Evolutionary conservation across 352 stramenopile genomes (phyloP).

Genomic region (Thalassiosira exigua): DNA sequence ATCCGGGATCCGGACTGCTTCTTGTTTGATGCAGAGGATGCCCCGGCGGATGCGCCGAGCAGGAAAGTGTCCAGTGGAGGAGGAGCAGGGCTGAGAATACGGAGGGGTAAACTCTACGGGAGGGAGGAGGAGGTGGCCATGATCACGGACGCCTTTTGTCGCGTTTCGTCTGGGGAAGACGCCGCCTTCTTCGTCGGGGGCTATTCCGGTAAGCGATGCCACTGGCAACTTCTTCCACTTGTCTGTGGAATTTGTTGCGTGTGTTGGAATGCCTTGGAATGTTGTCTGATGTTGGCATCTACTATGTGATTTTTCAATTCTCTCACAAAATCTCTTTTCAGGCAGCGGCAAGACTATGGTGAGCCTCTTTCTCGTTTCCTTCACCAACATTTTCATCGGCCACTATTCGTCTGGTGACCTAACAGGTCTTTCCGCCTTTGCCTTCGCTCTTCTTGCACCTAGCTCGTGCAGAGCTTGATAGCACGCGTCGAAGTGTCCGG

Average conservation of each 20-base stretch:
- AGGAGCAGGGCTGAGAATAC: neutral
- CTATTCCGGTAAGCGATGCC: slow-evolving; percentile 30
- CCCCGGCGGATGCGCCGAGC: neutral
- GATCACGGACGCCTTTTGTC: slow-evolving; percentile 23
- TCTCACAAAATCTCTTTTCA: too few species aligned
- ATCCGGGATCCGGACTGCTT: slow-evolving; percentile 13
- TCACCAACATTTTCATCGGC: too few species aligned
- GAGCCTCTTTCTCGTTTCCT: too few species aligned
- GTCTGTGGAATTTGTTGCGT: too few species aligned
- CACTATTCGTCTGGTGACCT: too few species aligned
- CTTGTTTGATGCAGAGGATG: slow-evolving; percentile 16
- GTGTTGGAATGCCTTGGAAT: too few species aligned
- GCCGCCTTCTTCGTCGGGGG: slow-evolving; percentile 43
- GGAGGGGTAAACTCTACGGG: slow-evolving; percentile 14
- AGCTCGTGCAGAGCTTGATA: slow-evolving; percentile 21
- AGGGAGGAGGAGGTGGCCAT: slow-evolving; percentile 12
- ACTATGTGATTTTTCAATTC: too few species aligned
- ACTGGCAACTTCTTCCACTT: too few species aligned
- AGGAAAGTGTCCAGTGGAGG: neutral
- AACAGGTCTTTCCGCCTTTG: too few species aligned
- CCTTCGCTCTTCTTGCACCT: too few species aligned
- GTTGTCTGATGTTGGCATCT: too few species aligned
- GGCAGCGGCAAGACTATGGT: slow-evolving; percentile 45
- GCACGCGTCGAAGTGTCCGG: neutral
- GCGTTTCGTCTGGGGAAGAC: slow-evolving; percentile 11